Evolutionary conservation across 768 basidiomycete genomes (phyloP), one percentile per base, ranked within the genome.

Genomic region (Asterophora parasitica): DNA sequence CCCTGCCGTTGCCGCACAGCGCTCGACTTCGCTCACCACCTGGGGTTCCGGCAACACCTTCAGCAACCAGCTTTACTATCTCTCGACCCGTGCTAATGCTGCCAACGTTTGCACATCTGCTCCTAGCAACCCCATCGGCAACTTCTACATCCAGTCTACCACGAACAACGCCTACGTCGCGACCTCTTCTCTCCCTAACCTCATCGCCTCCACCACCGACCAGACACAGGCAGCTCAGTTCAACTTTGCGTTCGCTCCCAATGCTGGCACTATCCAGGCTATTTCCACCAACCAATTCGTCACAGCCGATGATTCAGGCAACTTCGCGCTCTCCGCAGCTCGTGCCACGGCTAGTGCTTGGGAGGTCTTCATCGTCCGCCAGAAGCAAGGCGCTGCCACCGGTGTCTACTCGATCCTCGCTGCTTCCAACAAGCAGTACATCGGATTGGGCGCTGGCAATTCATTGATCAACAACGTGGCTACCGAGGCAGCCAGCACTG

Each of bases 1-100:
- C 28, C 60, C 67, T 4, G 48, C 53, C 27, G 49, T 48, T 3
- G 65, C 67, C 4, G 63, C 61, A 13, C 41, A 50, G 33, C 62
- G 58, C 33, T 68, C 67, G 9, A 44, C 63, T 4, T 53, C 54
- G 4, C 58, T 68, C 20, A 65, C 65, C 20, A 55, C 46, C 2
- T 68, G 67, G 67, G 67, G 67, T 13, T 55, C 58, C 2, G 66
- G 65, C 5, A 68, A 65, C 37, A 61, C 63, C 2, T 64, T 60
- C 44, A 62, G 61, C 38, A 64, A 63, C 44, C 61, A 65, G 17
- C 35, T 64, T 11, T 66, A 68, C 47, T 66, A 62, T 48, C 46
- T 68, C 34, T 56, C 65, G 35, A 68, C 67, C 34, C 64, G 67
- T 32, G 50, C 59, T 32, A 63, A n/a, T n/a, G n/a, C 62, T 17